Percentiles rank a stretch among this genome's conserved stretches.
phyloP scores from a whole-genome alignment of 2,329 filamentous ascomycete species.

The Fusarium acutatum region DNA sequence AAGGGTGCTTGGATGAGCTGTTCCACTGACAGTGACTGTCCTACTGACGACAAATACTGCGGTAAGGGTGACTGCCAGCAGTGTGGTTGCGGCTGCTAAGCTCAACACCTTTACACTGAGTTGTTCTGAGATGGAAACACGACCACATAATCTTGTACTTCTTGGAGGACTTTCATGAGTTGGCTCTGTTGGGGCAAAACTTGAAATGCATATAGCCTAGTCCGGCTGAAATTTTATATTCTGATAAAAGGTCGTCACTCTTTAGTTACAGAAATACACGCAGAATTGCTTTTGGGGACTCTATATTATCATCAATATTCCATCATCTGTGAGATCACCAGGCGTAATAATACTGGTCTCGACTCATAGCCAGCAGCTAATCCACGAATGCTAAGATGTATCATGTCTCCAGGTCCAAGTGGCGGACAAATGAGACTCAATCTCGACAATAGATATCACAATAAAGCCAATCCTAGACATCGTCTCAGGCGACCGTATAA shows the following conservation, averaged over 20 bases:
- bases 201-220: too few relatives aligned
- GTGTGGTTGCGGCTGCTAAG: background rate
- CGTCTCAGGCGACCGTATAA: rapidly evolving
- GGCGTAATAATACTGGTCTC: background rate
- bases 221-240: rapidly evolving
- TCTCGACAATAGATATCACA: rapidly evolving
- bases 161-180: background rate
- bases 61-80: background rate
- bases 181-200: too few relatives aligned
- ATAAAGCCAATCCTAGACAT: background rate
- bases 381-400: background rate
- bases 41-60: background rate
- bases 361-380: background rate
- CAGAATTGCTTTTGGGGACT: background rate
- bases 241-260: rapidly evolving
- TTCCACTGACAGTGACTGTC: background rate
- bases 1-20: background rate
- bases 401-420: background rate
- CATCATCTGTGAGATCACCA: background rate
- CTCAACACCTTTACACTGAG: too few relatives aligned
- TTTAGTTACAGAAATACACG: background rate
- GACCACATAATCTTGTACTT: background rate
- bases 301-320: too few relatives aligned
- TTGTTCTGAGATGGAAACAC: background rate
- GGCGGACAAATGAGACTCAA: background rate